Evolutionary conservation across 2,329 filamentous ascomycete species (phyloP).

Genomic region (Pseudogymnoascus sp.): DNA sequence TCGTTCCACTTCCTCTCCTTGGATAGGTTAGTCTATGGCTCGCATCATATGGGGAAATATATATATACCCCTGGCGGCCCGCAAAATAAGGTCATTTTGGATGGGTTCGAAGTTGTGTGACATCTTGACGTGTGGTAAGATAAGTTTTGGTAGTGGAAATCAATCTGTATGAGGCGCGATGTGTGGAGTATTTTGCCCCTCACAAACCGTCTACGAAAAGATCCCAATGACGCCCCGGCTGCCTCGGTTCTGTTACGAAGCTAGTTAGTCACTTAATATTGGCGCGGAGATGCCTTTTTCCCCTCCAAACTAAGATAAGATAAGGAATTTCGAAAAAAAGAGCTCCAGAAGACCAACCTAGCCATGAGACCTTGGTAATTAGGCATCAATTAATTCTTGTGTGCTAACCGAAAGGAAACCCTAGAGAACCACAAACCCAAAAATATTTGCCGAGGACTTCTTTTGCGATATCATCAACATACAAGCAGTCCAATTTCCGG

Average conservation of each 20-base stretch:
- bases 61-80: conserved; percentile 71
- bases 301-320: conserved; percentile 4
- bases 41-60: background rate
- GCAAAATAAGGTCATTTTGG: conserved; percentile 86
- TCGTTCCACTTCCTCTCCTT: conserved; percentile 84
- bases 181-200: conserved; percentile 4
- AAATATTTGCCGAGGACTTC: conserved; percentile 9
- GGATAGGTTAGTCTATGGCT: conserved; percentile 18
- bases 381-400: background rate
- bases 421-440: conserved; percentile 8
- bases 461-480: conserved; percentile 11
- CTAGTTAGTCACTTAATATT: conserved; percentile 1
- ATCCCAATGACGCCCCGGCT: conserved; percentile 1
- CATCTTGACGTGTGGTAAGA: conserved; percentile 39
- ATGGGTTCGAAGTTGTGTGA: conserved; percentile 68
- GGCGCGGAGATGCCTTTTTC: background rate
- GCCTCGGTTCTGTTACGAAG: conserved; percentile 4
- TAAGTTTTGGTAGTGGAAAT: conserved; percentile 22
- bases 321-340: background rate
- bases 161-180: background rate
- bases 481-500: conserved; percentile 14
- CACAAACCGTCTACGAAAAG: background rate
- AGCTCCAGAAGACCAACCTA: background rate
- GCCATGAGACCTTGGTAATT: background rate
- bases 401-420: conserved; percentile 8